phyloP scores from a whole-genome alignment of 139 green algal genomes.

The Micromonas pusilla region DNA sequence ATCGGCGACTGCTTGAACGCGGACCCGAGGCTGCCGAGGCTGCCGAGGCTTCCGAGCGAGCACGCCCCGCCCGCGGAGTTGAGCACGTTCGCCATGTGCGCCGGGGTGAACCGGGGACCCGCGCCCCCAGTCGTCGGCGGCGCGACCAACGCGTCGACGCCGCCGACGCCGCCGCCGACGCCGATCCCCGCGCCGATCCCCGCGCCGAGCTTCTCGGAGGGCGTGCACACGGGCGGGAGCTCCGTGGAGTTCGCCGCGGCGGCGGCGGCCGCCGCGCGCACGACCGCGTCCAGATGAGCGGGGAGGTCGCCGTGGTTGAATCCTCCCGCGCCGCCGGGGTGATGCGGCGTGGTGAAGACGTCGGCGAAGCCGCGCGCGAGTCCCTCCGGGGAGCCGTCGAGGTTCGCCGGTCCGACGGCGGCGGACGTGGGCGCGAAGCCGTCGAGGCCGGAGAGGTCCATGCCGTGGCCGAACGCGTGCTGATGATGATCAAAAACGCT shows the following conservation, averaged over 20 bases:
- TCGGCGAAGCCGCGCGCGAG: too few relatives aligned
- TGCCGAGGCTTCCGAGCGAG: not conserved
- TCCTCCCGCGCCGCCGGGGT: not conserved
- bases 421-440: too few relatives aligned
- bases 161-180: too few relatives aligned
- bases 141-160: too few relatives aligned
- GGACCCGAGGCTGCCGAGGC: not conserved
- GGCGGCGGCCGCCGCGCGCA: not conserved
- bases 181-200: too few relatives aligned
- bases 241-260: not conserved
- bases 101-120: conserved; percentile 11
- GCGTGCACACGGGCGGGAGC: not conserved
- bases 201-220: not conserved
- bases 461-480: too few relatives aligned
- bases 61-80: not conserved
- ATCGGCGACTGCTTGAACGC: not conserved
- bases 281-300: not conserved
- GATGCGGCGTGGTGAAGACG: not conserved
- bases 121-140: too few relatives aligned
- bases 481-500: too few relatives aligned
- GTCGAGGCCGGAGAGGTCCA: too few relatives aligned
- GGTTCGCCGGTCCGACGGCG: too few relatives aligned
- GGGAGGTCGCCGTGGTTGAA: not conserved
- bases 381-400: too few relatives aligned
- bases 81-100: not conserved